Evolutionary conservation across 129 eudicot species (phyloP).

Genomic region (sunflower (Helianthus annuus)): HanXRQr2.0-SUNRISE NC_035436.2:202196599-202197098

Average conservation of each 20-base stretch:
- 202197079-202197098: too few relatives aligned
- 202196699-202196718: background rate
- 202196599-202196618: background rate
- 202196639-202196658: background rate
- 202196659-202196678: background rate
- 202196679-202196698: background rate
- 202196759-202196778: background rate
- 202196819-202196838: conserved; percentile 4
- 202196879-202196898: too few relatives aligned
- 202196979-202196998: too few relatives aligned
- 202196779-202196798: conserved; percentile 1
- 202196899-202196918: too few relatives aligned
- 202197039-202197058: too few relatives aligned
- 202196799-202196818: conserved; percentile 28
- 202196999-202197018: too few relatives aligned
- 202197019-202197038: too few relatives aligned
- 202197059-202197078: too few relatives aligned
- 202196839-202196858: background rate
- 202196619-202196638: background rate
- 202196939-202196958: too few relatives aligned
- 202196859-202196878: too few relatives aligned
- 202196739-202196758: conserved; percentile 1
- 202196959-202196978: too few relatives aligned
- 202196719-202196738: background rate
- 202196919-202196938: too few relatives aligned